A percentile compares a stretch with the other conserved stretches of the same genome.
These are phyloP conservation scores for Nannochloropsis gaditana DNA, from an alignment of 108 stramenopile genomes.

Conservation along the genomic window DNA sequence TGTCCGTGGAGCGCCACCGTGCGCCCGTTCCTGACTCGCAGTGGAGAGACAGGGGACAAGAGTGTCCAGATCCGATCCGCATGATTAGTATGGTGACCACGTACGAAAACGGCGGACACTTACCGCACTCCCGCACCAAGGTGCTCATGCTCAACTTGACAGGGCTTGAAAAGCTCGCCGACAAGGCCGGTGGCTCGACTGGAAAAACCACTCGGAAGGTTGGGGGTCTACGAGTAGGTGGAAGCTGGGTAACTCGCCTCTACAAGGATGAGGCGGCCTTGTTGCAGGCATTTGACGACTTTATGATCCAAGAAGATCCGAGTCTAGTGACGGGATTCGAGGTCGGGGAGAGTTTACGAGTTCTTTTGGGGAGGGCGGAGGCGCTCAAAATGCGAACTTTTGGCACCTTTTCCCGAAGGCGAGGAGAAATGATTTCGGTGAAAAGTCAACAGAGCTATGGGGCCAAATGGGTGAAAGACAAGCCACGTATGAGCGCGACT, in stretches of 20 bases:
- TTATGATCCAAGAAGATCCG: constrained; percentile 8
- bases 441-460: constrained; percentile 14
- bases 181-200: too few species aligned
- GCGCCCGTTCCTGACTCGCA: background rate
- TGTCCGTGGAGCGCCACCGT: background rate
- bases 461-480: constrained; percentile 18
- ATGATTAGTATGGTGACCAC: background rate
- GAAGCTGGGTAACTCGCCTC: background rate
- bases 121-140: background rate
- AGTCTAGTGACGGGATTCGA: background rate
- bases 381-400: background rate
- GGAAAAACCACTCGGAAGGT: background rate
- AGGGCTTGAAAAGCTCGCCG: background rate
- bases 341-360: background rate
- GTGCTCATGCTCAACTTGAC: background rate
- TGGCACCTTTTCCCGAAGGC: background rate
- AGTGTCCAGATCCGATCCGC: background rate
- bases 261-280: background rate
- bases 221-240: background rate
- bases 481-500: constrained; percentile 17
- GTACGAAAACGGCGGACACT: background rate
- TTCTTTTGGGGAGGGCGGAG: background rate
- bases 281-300: background rate
- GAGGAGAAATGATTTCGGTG: background rate
- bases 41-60: background rate